These are phyloP conservation scores for Gossypium bickii DNA, from an alignment of 345 rosid species.

Conservation along the genomic window DNA sequence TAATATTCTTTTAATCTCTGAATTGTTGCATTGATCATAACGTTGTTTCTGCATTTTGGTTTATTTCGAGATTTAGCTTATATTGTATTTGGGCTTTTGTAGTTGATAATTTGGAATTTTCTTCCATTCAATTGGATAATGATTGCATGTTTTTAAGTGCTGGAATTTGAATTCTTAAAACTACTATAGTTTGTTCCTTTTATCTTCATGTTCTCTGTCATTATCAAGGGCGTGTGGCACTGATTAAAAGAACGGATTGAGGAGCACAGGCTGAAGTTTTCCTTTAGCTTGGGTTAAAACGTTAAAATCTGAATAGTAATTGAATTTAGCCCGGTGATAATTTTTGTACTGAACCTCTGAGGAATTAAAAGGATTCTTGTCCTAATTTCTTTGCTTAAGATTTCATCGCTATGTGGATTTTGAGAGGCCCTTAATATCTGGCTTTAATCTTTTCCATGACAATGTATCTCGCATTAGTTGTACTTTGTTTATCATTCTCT, in stretches of 20 bases:
- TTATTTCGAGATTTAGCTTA: too few relatives aligned
- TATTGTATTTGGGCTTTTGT: background rate
- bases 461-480: background rate
- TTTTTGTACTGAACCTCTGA: background rate
- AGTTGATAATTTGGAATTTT: background rate
- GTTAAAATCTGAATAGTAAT: background rate
- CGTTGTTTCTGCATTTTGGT: constrained; percentile 1
- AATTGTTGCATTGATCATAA: constrained; percentile 1
- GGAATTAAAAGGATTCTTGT: background rate
- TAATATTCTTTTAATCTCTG: background rate
- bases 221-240: background rate
- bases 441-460: background rate
- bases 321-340: background rate
- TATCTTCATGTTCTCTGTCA: background rate
- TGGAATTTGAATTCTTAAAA: background rate
- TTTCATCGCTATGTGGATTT: background rate
- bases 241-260: background rate
- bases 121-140: background rate
- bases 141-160: background rate
- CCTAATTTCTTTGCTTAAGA: background rate
- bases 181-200: background rate
- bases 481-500: background rate
- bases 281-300: background rate
- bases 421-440: background rate
- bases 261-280: background rate